Percentiles rank a stretch among this genome's conserved stretches.
phyloP scores from a whole-genome alignment of 805 yeast species.

The Teunomyces panamensis region DNA sequence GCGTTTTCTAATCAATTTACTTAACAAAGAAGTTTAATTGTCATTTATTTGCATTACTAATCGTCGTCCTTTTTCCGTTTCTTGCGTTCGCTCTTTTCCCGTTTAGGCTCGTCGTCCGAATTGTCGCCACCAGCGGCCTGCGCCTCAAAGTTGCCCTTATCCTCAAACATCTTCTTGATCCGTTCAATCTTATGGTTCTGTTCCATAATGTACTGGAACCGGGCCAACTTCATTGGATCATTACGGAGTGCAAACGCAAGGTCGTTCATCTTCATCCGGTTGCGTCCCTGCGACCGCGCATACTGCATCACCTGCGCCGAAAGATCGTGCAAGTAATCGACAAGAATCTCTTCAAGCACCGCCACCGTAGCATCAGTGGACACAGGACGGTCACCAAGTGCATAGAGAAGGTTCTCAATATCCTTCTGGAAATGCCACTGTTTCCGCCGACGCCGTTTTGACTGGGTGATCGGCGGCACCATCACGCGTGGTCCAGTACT shows the following conservation, averaged over 20 bases:
- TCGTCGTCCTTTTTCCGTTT: constrained; percentile 18
- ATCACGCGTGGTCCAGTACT: neutral
- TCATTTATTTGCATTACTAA: neutral
- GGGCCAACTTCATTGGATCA: constrained; percentile 41
- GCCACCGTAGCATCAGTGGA: constrained; percentile 36
- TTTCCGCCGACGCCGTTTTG: constrained; percentile 23
- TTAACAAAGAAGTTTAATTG: neutral
- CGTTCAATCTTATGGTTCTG: constrained; percentile 35
- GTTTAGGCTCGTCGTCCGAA: constrained; percentile 12
- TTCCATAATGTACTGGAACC: constrained; percentile 39
- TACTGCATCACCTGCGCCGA: constrained; percentile 30
- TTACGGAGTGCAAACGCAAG: constrained; percentile 39
- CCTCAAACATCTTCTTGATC: constrained; percentile 42
- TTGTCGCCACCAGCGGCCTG: constrained; percentile 7
- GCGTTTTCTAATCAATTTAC: too few species aligned
- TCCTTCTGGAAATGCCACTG: constrained; percentile 40
- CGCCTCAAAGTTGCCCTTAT: constrained; percentile 13
- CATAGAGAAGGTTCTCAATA: constrained; percentile 38
- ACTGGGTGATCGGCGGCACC: constrained; percentile 7
- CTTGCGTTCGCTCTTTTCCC: constrained; percentile 8
- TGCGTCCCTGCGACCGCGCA: constrained; percentile 38
- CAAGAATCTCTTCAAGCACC: constrained; percentile 37
- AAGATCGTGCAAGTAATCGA: constrained; percentile 35
- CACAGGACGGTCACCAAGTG: constrained; percentile 42
- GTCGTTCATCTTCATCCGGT: constrained; percentile 41